Percentiles rank a stretch among this genome's conserved stretches.
Evolutionary conservation across 2,329 filamentous ascomycete genomes (phyloP).

Genomic region (Chaetomiaceae sp.): DNA sequence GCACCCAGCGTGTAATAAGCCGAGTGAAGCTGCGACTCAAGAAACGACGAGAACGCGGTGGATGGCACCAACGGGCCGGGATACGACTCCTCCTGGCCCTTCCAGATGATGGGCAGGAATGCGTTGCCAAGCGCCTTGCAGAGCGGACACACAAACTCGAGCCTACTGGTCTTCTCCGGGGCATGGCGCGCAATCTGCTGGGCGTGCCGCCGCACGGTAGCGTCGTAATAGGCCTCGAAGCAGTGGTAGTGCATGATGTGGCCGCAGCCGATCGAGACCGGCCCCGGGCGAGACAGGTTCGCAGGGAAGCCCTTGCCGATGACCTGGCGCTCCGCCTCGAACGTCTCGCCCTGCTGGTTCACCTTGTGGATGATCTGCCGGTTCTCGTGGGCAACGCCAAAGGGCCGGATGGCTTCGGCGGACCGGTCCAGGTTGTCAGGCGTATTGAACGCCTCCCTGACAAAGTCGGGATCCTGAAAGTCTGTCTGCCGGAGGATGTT

Average conservation of each 20-base stretch:
- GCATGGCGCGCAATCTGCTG: constrained; percentile 94
- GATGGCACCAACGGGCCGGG: constrained; percentile 64
- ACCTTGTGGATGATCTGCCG: constrained; percentile 71
- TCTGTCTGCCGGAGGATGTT: constrained; percentile 83
- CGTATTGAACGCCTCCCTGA: constrained; percentile 74
- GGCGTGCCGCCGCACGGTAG: constrained; percentile 75
- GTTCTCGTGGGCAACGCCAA: constrained; percentile 87
- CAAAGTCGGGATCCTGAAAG: constrained; percentile 73
- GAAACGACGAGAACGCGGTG: constrained; percentile 61
- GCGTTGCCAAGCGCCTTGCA: constrained; percentile 96
- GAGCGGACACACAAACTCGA: constrained; percentile 93
- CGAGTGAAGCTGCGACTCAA: constrained; percentile 54
- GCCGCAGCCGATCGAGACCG: constrained; percentile 86
- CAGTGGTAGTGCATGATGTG: constrained; percentile 98
- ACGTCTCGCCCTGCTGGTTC: constrained; percentile 64
- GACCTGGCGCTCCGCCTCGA: constrained; percentile 71
- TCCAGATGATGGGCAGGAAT: constrained; percentile 94
- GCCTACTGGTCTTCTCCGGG: constrained; percentile 70
- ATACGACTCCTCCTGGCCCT: constrained; percentile 79
- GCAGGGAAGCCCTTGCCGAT: constrained; percentile 86
- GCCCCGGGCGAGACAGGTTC: constrained; percentile 61
- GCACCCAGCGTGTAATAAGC: constrained; percentile 39
- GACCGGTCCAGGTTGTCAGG: constrained; percentile 81
- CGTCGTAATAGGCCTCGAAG: constrained; percentile 86
- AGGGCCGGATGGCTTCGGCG: constrained; percentile 77